Evolutionary conservation across 495 filamentous ascomycete species (phyloP).

Genomic region (Hypoxylon lienhwacheense): DNA sequence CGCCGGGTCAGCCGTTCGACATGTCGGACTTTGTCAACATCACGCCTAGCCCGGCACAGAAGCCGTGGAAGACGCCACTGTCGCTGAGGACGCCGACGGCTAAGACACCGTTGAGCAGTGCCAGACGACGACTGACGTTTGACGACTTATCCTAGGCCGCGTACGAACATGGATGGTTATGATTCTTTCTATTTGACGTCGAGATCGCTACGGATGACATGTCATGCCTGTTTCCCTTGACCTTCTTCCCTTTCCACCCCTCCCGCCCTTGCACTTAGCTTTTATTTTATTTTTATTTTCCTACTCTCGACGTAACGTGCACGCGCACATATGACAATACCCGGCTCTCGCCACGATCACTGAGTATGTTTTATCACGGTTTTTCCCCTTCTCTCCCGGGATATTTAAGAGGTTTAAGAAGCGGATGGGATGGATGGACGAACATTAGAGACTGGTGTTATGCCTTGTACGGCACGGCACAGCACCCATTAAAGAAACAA

Average conservation of each 20-base stretch:
- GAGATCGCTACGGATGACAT: conserved; percentile 2
- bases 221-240: background rate
- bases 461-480: conserved; percentile 21
- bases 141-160: conserved; percentile 44
- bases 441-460: conserved; percentile 5
- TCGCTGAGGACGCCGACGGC: conserved; percentile 38
- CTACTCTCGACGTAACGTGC: conserved; percentile 11
- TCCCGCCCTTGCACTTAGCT: conserved; percentile 1
- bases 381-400: too few species aligned
- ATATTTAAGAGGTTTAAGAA: too few species aligned
- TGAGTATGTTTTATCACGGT: conserved; percentile 22
- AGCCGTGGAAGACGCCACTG: conserved; percentile 72
- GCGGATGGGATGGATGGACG: conserved; percentile 20
- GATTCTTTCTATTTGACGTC: conserved; percentile 1
- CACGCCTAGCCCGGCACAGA: conserved; percentile 91
- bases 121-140: conserved; percentile 50
- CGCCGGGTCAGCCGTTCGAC: conserved; percentile 74
- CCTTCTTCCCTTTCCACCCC: conserved; percentile 8
- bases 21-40: conserved; percentile 97
- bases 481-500: background rate
- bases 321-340: conserved; percentile 25
- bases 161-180: too few species aligned
- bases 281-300: conserved; percentile 1
- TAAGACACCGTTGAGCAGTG: conserved; percentile 47
- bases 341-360: conserved; percentile 30